Base-by-base conservation (phyloP, 768 basidiomycete species). In the Suillus paluster region DNA sequence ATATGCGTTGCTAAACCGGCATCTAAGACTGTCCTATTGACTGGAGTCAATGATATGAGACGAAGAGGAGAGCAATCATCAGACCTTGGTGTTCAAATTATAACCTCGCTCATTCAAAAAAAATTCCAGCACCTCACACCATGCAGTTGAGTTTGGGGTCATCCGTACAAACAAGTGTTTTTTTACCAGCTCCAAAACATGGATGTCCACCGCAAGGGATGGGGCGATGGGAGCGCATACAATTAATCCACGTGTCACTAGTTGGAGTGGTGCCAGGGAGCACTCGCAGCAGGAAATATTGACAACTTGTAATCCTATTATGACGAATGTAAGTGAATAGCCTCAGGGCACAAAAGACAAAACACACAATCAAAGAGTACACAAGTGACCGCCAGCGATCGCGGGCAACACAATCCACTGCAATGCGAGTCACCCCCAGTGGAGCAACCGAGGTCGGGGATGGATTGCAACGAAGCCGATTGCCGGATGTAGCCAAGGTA, bases 121-220 rank as follows among this genome's bases (percentile, higher is more conserved):
- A 6, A 9, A 42, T 53, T 67, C 58, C 4, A 67, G 48, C 4
- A 64, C 61, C 9, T 60, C 48, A 25, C 52, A 63, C 42, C 50
- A 56, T 5, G 54, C 66, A 33, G 64, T 50, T 7, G 23, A 38
- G 42, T 67, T 67, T 4, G 65, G 66, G 23, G 66, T 50, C 15
- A 67, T 61, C 9, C 55, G 54, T 17, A 53, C 19, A 33, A 67
- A 67, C 14, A 67, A n/a, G n/a, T n/a, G 45, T 1, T 42, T 34
- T 9, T 48, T 59, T 1, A 65, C 57, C 14, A 77, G 75, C 39
- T 73, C 69, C 27, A 77, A 58, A 19, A 77, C 64, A 21, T 60
- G 66, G 17, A 77, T 30, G 52, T 77, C 72, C 4, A 78, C 69
- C 5, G 71, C 76, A 1, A 78, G 61, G n/a, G 70, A 69, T 1